Evolutionary conservation across 768 basidiomycete genomes (phyloP).

Genomic region (Lactarius deliciosus): DNA sequence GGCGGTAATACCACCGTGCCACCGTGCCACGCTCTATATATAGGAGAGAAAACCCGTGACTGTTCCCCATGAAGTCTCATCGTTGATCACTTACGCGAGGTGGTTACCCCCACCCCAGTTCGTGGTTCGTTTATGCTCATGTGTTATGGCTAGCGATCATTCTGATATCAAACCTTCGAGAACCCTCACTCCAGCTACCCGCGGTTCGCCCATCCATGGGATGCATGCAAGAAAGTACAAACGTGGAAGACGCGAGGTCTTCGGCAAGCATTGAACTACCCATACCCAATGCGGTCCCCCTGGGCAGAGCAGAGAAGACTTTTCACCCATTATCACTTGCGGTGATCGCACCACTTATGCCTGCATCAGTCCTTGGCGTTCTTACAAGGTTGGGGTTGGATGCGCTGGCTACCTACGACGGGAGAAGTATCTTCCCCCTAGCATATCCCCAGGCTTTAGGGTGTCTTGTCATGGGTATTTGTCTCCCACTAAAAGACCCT

Average conservation of each 20-base stretch:
- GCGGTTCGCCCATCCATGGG: background rate
- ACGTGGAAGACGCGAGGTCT: constrained; percentile 39
- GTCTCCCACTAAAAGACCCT: constrained; percentile 65
- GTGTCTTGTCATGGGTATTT: constrained; percentile 89
- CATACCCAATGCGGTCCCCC: constrained; percentile 38
- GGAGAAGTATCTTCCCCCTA: constrained; percentile 73
- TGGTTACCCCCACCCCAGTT: too few relatives aligned
- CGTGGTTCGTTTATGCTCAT: too few relatives aligned
- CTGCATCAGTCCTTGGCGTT: constrained; percentile 82
- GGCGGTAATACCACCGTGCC: constrained; percentile 12
- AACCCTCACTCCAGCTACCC: background rate
- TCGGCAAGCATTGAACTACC: constrained; percentile 45
- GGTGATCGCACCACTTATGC: constrained; percentile 69
- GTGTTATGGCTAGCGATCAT: background rate
- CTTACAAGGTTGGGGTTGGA: constrained; percentile 78
- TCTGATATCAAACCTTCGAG: background rate
- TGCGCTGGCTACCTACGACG: constrained; percentile 73
- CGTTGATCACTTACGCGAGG: too few relatives aligned
- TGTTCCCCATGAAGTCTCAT: background rate
- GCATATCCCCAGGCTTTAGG: constrained; percentile 86
- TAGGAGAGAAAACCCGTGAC: background rate
- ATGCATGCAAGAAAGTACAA: constrained; percentile 24
- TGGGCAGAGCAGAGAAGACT: constrained; percentile 34
- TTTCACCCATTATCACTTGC: constrained; percentile 59
- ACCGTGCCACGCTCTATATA: background rate